These are phyloP conservation scores for Pseudopyrenochaeta lycopersici DNA, from an alignment of 2,329 filamentous ascomycete genomes.

Conservation along the genomic window DNA sequence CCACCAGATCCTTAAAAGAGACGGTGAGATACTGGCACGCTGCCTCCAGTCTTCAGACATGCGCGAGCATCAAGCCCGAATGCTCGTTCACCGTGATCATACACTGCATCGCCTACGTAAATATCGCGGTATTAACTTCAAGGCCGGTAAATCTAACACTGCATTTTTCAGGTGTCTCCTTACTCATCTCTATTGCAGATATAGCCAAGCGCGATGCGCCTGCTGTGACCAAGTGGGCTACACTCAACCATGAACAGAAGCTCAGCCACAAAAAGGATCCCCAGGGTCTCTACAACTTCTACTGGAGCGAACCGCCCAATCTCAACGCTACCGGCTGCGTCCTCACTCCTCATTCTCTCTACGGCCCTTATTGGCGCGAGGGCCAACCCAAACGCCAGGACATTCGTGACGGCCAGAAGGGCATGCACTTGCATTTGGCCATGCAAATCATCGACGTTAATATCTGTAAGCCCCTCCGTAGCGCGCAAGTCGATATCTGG, in stretches of 20 bases:
- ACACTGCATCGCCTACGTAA: constrained; percentile 9
- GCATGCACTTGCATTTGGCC: constrained; percentile 57
- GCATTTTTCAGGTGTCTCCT: not conserved
- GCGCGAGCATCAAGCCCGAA: constrained; percentile 6
- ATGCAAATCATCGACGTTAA: constrained; percentile 44
- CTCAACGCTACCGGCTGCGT: too few relatives aligned
- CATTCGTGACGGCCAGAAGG: constrained; percentile 55
- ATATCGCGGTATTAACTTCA: not conserved
- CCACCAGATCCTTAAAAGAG: not conserved
- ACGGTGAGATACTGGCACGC: constrained; percentile 1
- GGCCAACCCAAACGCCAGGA: constrained; percentile 60
- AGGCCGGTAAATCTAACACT: too few relatives aligned
- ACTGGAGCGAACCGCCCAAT: too few relatives aligned
- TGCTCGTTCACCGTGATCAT: constrained; percentile 5
- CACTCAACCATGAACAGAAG: constrained; percentile 26
- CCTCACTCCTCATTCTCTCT: constrained; percentile 18
- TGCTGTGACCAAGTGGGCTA: constrained; percentile 22
- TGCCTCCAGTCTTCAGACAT: constrained; percentile 4
- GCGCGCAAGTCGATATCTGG: too few relatives aligned
- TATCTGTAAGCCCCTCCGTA: too few relatives aligned
- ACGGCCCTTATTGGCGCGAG: constrained; percentile 47
- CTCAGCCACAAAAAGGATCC: constrained; percentile 13
- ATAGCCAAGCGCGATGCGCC: constrained; percentile 18
- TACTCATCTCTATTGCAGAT: not conserved
- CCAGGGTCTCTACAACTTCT: not conserved